Evolutionary conservation across 805 yeast species (phyloP), one percentile per base, ranked within the genome.

Genomic region (Candida railenensis): DNA sequence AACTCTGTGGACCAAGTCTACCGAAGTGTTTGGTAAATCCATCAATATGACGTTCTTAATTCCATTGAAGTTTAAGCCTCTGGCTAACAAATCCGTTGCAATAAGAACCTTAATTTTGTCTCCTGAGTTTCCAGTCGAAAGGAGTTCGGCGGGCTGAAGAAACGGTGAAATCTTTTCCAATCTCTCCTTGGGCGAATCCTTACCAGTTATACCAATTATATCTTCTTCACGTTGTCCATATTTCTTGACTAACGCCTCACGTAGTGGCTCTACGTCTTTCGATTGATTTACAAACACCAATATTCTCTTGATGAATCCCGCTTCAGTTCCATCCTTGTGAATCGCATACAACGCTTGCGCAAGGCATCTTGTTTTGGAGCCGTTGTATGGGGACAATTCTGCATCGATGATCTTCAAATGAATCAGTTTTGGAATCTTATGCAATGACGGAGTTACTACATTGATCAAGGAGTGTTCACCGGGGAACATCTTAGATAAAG

Each of bases 281-380:
- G 83, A 85, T 49, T 79, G 80, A 59, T 94, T 92, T 12, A 89
- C 95, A 67, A 92, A 92, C 0, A 94, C 85, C 36, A 92, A 74
- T 20, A 87, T 85, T 49, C 97, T 70, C 64, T 94, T 91, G 42
- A 85, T 87, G 45, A 63, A 75, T 0, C 88, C 89, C 16, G 72
- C 73, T 60, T 91, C 97, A 1, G 92, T 80, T 44, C 89, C 89
- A 62, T 89, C 96, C 48, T 83, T 81, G 53, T 81, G 82, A 43
- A 94, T 87, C 0, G 96, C 91, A 61, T 87, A 90, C 9, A 92
- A 62, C 1, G 89, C 88, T 66, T 94, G 97, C 2, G 95, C 94
- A 48, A 90, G 70, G 3, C 96, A 96, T 56, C 89, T 84, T 45
- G 80, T 69, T 62, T 88, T 89, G 36, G 91, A 86, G 5, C 96